These are phyloP conservation scores for Penicillium concentricum DNA, from an alignment of 2,329 filamentous ascomycete species.

Conservation along the genomic window DNA sequence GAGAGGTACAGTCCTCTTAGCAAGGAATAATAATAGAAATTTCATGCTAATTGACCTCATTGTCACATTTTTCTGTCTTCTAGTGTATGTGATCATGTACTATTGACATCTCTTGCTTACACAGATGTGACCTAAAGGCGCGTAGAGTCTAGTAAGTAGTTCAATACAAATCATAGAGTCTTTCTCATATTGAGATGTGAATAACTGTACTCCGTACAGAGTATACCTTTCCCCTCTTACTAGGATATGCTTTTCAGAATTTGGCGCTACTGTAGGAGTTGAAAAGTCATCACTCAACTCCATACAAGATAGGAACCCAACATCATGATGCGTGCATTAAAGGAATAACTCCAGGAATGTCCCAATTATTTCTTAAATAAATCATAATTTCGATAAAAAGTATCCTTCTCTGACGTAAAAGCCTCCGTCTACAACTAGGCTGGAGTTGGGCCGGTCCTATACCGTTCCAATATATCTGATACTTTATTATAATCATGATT, in stretches of 20 bases:
- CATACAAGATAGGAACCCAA: neutral
- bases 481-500: neutral
- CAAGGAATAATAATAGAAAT: constrained; percentile 1
- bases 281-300: neutral
- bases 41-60: constrained; percentile 6
- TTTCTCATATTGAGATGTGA: neutral
- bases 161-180: neutral
- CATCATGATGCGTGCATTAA: neutral
- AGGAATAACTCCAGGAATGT: neutral
- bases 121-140: constrained; percentile 1
- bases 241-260: neutral
- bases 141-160: neutral
- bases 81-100: neutral
- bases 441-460: neutral
- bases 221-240: neutral
- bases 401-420: neutral
- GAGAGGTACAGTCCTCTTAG: neutral
- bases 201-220: neutral
- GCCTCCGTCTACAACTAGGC: no score
- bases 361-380: neutral
- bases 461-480: neutral
- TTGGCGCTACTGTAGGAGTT: neutral
- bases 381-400: neutral
- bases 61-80: neutral
- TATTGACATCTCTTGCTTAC: neutral